Conservation (phyloP, 2,329 filamentous ascomycete species). For the Rhynchosporium graminicola region DNA sequence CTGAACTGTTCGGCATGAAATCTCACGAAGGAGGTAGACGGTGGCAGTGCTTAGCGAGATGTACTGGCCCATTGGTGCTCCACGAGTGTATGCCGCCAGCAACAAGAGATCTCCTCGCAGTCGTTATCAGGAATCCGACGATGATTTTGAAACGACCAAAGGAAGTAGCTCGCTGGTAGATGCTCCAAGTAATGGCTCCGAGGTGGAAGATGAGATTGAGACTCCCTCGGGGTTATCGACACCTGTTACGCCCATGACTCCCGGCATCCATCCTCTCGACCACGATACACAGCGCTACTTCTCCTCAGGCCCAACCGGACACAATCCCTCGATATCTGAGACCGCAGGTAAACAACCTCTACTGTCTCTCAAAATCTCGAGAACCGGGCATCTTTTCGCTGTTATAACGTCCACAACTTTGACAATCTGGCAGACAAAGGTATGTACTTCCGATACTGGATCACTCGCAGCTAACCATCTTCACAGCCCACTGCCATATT, state of each 20-base stretch:
- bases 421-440: conserved; percentile 96
- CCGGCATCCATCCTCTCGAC: conserved; percentile 60
- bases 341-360: conserved; percentile 59
- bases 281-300: conserved; percentile 46
- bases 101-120: conserved; percentile 58
- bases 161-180: conserved; percentile 40
- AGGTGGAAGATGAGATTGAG: conserved; percentile 35
- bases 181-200: conserved; percentile 31
- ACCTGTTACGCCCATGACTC: conserved; percentile 57
- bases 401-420: conserved; percentile 83
- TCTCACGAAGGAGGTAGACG: conserved; percentile 40
- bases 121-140: conserved; percentile 56
- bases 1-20: conserved; percentile 38
- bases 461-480: conserved; percentile 20
- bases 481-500: conserved; percentile 82
- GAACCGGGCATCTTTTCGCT: conserved; percentile 81
- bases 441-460: conserved; percentile 44
- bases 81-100: conserved; percentile 78
- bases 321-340: conserved; percentile 22
- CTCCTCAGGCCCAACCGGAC: conserved; percentile 23
- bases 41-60: conserved; percentile 50
- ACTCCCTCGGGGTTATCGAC: conserved; percentile 42
- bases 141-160: conserved; percentile 55
- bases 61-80: conserved; percentile 90
- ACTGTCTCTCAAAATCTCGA: conserved; percentile 72